Conservation (phyloP, 129 eudicot species). For the Logfia minima region DNA sequence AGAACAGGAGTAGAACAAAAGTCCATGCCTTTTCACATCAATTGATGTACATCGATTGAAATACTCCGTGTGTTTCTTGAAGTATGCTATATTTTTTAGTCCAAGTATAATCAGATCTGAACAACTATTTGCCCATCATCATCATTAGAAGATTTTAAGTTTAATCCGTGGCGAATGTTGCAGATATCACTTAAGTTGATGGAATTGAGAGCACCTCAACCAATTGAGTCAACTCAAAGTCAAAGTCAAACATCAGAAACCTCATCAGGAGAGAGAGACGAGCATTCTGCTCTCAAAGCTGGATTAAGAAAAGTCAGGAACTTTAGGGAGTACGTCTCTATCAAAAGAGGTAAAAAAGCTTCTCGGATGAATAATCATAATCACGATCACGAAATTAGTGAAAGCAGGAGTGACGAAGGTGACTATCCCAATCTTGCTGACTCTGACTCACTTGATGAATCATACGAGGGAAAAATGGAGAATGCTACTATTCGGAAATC, state of each 20-base stretch:
- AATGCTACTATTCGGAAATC: conserved; percentile 66
- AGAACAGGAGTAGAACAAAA: neutral
- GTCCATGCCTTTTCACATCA: neutral
- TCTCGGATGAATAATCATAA: conserved; percentile 56
- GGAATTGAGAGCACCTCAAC: conserved; percentile 62
- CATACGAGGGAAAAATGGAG: conserved; percentile 61
- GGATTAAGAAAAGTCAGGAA: conserved; percentile 85
- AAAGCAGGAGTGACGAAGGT: conserved; percentile 80
- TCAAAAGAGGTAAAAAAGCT: conserved; percentile 68
- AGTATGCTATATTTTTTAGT: neutral
- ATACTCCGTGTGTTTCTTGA: neutral
- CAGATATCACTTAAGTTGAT: conserved; percentile 69
- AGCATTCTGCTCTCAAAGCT: conserved; percentile 81
- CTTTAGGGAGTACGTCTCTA: conserved; percentile 70
- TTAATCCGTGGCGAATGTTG: conserved; percentile 9
- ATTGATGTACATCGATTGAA: neutral
- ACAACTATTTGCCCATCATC: neutral
- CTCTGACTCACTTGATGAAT: conserved; percentile 73
- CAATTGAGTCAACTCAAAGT: conserved; percentile 47
- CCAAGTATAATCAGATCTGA: conserved; percentile 3
- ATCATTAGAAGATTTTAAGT: conserved; percentile 11
- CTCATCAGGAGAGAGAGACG: conserved; percentile 72
- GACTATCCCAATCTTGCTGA: conserved; percentile 63
- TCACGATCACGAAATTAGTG: conserved; percentile 42
- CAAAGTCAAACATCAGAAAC: conserved; percentile 51